phyloP scores from a whole-genome alignment of 495 filamentous ascomycete species.

The Staphylotrichum tortipilum region DNA sequence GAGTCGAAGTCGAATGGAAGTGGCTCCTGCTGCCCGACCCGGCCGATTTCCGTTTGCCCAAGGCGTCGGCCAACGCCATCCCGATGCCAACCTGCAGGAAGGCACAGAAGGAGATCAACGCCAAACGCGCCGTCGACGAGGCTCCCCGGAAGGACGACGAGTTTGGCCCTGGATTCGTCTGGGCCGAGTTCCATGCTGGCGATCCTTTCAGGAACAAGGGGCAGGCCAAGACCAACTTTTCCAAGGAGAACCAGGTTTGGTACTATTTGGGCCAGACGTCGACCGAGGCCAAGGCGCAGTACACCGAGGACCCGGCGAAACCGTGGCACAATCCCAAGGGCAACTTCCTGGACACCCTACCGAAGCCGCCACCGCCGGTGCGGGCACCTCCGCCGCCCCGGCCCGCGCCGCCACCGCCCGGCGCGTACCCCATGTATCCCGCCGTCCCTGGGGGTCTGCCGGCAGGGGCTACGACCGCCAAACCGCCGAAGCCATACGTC shows the following conservation, averaged over 20 bases:
- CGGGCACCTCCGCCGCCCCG: constrained; percentile 19
- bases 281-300: constrained; percentile 87
- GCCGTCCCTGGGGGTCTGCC: neutral
- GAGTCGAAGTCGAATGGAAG: constrained; percentile 68
- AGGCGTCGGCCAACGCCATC: constrained; percentile 50
- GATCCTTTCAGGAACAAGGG: constrained; percentile 32
- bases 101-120: constrained; percentile 49
- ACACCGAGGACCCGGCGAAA: constrained; percentile 69
- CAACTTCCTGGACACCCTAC: constrained; percentile 55
- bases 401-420: constrained; percentile 9
- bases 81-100: constrained; percentile 47
- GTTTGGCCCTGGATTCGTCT: constrained; percentile 60
- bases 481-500: constrained; percentile 41
- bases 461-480: constrained; percentile 7
- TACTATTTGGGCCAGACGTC: constrained; percentile 79
- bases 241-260: constrained; percentile 69
- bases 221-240: constrained; percentile 55
- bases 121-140: constrained; percentile 49
- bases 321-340: constrained; percentile 46
- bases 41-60: constrained; percentile 53
- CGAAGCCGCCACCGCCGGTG: constrained; percentile 35
- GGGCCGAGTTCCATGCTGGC: constrained; percentile 73
- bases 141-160: constrained; percentile 58
- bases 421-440: constrained; percentile 7
- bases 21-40: constrained; percentile 62